Percentiles rank a stretch among this genome's conserved stretches.
Evolutionary conservation across 441 rosid species (phyloP).

Genomic region (Biscutella auriculata): DNA sequence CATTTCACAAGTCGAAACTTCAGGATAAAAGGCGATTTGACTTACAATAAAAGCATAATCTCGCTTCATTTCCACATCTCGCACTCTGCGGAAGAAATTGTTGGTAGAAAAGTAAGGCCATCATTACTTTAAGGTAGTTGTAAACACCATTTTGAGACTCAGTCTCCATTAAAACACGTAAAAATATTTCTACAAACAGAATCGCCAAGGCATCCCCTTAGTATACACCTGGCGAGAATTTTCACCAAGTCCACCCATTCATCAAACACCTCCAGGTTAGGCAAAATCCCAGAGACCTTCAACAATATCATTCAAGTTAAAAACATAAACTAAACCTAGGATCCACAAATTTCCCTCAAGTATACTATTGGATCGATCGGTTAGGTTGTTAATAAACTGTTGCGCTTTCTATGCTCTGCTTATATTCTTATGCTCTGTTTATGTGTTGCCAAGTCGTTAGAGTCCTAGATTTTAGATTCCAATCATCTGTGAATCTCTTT

Average conservation of each 20-base stretch:
- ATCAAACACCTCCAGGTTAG: conserved; percentile 69
- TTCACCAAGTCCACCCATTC: conserved; percentile 32
- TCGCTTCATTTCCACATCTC: conserved; percentile 81
- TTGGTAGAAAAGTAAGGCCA: conserved; percentile 76
- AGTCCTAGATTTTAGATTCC: too few relatives aligned
- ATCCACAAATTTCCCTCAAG: conserved; percentile 27
- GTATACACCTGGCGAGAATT: conserved; percentile 46
- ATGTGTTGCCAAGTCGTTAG: too few relatives aligned
- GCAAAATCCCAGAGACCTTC: conserved; percentile 64
- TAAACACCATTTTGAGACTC: conserved; percentile 50
- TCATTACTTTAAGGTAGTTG: conserved; percentile 35
- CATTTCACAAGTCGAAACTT: not conserved
- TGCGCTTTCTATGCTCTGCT: too few relatives aligned
- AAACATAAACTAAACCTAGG: conserved; percentile 38
- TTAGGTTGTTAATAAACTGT: too few relatives aligned
- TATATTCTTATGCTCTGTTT: too few relatives aligned
- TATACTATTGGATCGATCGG: too few relatives aligned
- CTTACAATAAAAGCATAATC: conserved; percentile 75
- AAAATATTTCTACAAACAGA: conserved; percentile 42
- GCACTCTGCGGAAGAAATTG: conserved; percentile 63
- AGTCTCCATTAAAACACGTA: conserved; percentile 39
- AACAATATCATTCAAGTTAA: conserved; percentile 51
- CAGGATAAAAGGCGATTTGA: not conserved
- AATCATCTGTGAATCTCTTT: too few relatives aligned
- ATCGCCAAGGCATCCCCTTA: conserved; percentile 41